These are phyloP conservation scores for Neonectria faginata DNA, from an alignment of 2,329 filamentous ascomycete genomes.

Conservation along the genomic window DNA sequence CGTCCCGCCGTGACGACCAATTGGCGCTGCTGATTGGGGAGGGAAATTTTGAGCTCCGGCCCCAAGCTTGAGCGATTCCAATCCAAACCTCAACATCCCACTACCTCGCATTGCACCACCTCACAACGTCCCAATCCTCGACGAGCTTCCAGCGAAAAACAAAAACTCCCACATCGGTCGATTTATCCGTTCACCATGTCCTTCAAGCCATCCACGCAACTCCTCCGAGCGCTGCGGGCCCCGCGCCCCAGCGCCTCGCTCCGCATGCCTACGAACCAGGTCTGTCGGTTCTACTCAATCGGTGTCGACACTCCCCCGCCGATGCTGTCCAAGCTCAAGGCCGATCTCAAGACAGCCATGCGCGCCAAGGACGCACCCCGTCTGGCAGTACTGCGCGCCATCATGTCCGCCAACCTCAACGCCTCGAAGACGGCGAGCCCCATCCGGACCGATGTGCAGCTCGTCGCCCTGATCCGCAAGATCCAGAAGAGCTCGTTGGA, in stretches of 20 bases:
- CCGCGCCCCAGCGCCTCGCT: conserved; percentile 30
- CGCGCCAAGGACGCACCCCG: conserved; percentile 72
- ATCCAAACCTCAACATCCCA: conserved; percentile 21
- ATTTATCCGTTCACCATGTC: conserved; percentile 36
- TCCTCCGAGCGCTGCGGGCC: conserved; percentile 43
- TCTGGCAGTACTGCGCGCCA: conserved; percentile 74
- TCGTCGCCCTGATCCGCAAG: conserved; percentile 76
- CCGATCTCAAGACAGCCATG: conserved; percentile 75
- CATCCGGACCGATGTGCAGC: conserved; percentile 76
- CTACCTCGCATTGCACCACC: conserved; percentile 17
- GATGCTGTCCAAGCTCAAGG: conserved; percentile 65
- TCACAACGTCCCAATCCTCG: conserved; percentile 1
- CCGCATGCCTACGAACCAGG: conserved; percentile 31
- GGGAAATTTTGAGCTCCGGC: conserved; percentile 43
- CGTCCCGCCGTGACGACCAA: conserved; percentile 24
- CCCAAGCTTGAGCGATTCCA: conserved; percentile 28
- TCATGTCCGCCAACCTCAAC: conserved; percentile 79
- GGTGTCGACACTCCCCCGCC: conserved; percentile 56
- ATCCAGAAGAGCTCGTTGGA: conserved; percentile 68
- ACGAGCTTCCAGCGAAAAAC: background rate
- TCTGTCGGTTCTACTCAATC: conserved; percentile 50
- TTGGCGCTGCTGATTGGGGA: conserved; percentile 32
- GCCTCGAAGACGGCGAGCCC: conserved; percentile 78
- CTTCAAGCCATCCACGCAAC: conserved; percentile 37
- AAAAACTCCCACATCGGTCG: background rate